Evolutionary conservation across 768 basidiomycete species (phyloP), one percentile per base, ranked within the genome.

Genomic region (Collybia sordida): DNA sequence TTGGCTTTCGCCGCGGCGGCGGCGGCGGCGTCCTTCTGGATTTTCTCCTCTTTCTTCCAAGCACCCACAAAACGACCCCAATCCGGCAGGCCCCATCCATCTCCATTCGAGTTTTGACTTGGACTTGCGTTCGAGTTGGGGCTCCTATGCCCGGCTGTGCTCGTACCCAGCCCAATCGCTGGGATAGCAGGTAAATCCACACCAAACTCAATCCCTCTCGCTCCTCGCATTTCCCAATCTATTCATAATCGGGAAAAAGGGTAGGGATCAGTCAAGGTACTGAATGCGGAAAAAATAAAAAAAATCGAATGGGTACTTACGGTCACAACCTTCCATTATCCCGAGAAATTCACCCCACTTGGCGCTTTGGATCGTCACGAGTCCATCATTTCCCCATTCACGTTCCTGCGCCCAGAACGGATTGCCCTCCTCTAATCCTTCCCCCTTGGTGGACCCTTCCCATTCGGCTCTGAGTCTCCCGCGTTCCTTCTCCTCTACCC

Each of bases 281-380:
- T n/a, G n/a, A n/a, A n/a, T n/a, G n/a, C n/a, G n/a, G n/a, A n/a
- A n/a, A n/a, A 12, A 24, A 21, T 25, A 45, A 41, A 1, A 5
- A 6, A 12, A 14, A 23, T 15, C 24, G 42, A 36, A 35, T 37
- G 21, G n/a, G n/a, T n/a, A 65, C 77, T 58, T 54, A 80, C 77
- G 97, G 72, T 99, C 94, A 58, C 86, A 88, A 1, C 86, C 88
- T 55, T 96, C 89, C 60, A 98, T 74, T 15, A 82, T 82, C 3
- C 97, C 97, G 25, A 99, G 71, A 65, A 94, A 98, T 62, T 97
- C 91, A 15, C 97, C 97, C 95, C 96, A 98, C 56, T 85, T 84
- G 4, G 97, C 93, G 59, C 88, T 90, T 56, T 90, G 84, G n/a
- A 99, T 77, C 14, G 88, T 88, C 14, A 98, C 95, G 28, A 98